Evolutionary conservation across 371 early-diverging fungal genomes (phyloP).

Genomic region (Zancudomyces culisetae): DNA sequence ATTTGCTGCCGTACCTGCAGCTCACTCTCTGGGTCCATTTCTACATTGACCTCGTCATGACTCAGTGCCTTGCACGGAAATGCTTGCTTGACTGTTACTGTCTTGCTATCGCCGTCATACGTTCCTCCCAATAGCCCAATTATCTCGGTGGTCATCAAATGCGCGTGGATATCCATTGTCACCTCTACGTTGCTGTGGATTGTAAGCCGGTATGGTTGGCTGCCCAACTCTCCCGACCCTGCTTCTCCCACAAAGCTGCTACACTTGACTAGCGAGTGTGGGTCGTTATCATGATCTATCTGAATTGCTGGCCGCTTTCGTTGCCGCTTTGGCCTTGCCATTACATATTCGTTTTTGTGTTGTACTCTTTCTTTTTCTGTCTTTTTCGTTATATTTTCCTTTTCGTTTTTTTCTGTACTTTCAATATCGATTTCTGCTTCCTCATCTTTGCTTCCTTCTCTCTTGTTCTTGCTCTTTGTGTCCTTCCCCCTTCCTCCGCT

Average conservation of each 20-base stretch:
- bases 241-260: constrained; percentile 51
- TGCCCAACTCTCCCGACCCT: constrained; percentile 36
- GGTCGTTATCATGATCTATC: no score
- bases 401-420: neutral
- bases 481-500: neutral
- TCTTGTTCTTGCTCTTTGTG: neutral
- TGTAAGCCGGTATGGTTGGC: constrained; percentile 54
- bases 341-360: neutral
- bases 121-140: constrained; percentile 70
- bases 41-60: constrained; percentile 60
- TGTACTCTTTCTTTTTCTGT: neutral
- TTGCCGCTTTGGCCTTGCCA: neutral
- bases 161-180: constrained; percentile 76
- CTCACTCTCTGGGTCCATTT: constrained; percentile 70
- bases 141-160: constrained; percentile 63
- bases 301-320: neutral
- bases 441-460: neutral
- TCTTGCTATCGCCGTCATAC: constrained; percentile 37
- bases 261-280: constrained; percentile 64
- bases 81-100: constrained; percentile 34
- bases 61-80: constrained; percentile 56
- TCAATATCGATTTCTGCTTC: constrained; percentile 3
- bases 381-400: neutral
- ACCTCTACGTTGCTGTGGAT: constrained; percentile 57
- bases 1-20: constrained; percentile 54